Percentiles rank a stretch among this genome's conserved stretches.
Evolutionary conservation across 1,284 basidiomycete species (phyloP).

Genomic region (Boletus sp.): DNA sequence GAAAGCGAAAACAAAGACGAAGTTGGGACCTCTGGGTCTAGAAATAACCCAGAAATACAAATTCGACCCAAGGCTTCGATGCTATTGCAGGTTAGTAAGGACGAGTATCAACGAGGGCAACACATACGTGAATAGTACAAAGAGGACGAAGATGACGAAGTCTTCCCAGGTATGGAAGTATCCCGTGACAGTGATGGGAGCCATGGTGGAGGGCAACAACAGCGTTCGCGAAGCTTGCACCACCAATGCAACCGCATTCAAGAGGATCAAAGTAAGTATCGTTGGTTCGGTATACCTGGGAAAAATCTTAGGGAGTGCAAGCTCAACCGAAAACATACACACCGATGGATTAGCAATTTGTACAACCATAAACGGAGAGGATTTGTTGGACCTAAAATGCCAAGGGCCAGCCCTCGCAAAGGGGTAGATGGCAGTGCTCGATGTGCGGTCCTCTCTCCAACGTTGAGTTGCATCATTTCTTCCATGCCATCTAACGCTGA

Average conservation of each 20-base stretch:
- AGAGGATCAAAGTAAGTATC: constrained; percentile 81
- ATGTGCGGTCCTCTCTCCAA: constrained; percentile 27
- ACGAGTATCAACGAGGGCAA: background rate
- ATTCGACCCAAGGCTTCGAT: constrained; percentile 88
- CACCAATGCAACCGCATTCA: constrained; percentile 81
- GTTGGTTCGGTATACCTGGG: constrained; percentile 82
- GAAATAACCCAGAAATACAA: constrained; percentile 84
- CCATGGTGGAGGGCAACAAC: constrained; percentile 44
- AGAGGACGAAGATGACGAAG: constrained; percentile 77
- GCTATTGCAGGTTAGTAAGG: constrained; percentile 36
- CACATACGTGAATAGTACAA: constrained; percentile 83
- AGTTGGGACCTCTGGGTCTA: constrained; percentile 79
- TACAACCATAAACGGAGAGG: constrained; percentile 60
- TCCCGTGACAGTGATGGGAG: constrained; percentile 50
- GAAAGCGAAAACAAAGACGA: constrained; percentile 51
- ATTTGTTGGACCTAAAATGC: constrained; percentile 71
- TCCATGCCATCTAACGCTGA: constrained; percentile 16
- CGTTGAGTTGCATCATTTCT: constrained; percentile 30
- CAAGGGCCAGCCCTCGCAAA: constrained; percentile 78
- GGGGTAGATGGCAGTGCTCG: constrained; percentile 39
- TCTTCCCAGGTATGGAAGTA: constrained; percentile 92
- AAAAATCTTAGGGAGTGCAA: constrained; percentile 1
- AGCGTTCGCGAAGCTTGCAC: constrained; percentile 68
- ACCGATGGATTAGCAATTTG: constrained; percentile 66
- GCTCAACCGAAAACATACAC: constrained; percentile 22